Evolutionary conservation across 208 protist species (phyloP), one percentile per base, ranked within the genome.

Genomic region (Tritrichomonas musculus): DNA sequence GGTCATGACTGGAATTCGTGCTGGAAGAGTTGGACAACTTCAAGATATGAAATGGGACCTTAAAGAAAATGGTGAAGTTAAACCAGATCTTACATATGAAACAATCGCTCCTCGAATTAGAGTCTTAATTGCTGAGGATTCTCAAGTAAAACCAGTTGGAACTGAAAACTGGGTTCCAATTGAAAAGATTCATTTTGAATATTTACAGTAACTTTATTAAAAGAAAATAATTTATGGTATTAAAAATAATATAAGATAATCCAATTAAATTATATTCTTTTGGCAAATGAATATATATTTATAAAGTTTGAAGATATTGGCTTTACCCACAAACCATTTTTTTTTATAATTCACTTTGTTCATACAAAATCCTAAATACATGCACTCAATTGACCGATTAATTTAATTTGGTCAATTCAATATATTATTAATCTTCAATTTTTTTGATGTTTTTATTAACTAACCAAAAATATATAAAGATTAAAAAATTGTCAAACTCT

Each of bases 41-140:
- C 77, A 53, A n/a, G 77, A 88, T 5, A 88, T 88, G 47, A 88
- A 57, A 39, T 88, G 77, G 77, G 47, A 88, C 27, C 17, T 88
- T 33, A 53, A 88, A 49, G 77, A 88, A 50, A 49, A 88, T 22
- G 77, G 77, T 33, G 30, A 57, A 39, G 47, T 27, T 47, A 49
- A 11, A 20, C 20, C 77, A 13, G 44, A 20, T 14, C 33, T 14
- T 53, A 57, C 41, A 13, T 25, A 53, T 27, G 77, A 88, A 5
- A 69, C 11, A 69, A 11, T 88, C 2, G 77, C 77, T 60, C 77
- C 77, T 57, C 44, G 47, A 14, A 11, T 27, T 33, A 41, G 77
- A 20, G 77, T 88, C 4, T 30, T 88, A 8, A n/a, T 30, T 39
- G 77, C 77, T 41, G 47, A 53, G 47, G 77, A 88, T 88, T 53